Conservation (phyloP, 306 rosid species). For the Ormosia semicastrata region DNA sequence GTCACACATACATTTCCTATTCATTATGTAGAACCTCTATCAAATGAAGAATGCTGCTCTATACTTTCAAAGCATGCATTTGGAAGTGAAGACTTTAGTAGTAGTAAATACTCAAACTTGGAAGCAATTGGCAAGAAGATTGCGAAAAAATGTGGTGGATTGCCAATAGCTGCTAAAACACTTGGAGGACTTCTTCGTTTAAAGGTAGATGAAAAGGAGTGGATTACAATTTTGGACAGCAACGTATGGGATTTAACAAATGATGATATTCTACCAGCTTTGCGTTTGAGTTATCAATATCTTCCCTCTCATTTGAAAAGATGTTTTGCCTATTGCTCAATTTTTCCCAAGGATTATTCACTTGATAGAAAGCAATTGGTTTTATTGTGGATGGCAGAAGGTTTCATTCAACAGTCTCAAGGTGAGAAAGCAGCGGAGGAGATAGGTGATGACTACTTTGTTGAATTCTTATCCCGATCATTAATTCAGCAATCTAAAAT, state of each 20-base stretch:
- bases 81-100: too few relatives aligned
- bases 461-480: constrained; percentile 19
- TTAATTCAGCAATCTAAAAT: constrained; percentile 8
- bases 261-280: constrained; percentile 22
- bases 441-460: constrained; percentile 15
- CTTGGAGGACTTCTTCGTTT: constrained; percentile 37
- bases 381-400: constrained; percentile 38
- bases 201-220: constrained; percentile 25
- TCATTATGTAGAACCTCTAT: constrained; percentile 24
- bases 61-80: neutral
- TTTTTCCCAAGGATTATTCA: too few relatives aligned
- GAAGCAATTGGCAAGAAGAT: constrained; percentile 29
- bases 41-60: constrained; percentile 35
- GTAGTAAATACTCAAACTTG: neutral
- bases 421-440: constrained; percentile 1
- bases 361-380: too few relatives aligned
- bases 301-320: too few relatives aligned
- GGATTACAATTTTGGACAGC: constrained; percentile 28
- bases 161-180: constrained; percentile 7
- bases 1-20: constrained; percentile 39
- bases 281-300: neutral
- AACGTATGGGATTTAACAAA: constrained; percentile 37
- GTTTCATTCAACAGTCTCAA: neutral
- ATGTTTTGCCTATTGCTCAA: too few relatives aligned
- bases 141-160: too few relatives aligned